Evolutionary conservation across 441 rosid species (phyloP), one percentile per base, ranked within the genome.

Genomic region (Eugenia klotzschiana): DNA sequence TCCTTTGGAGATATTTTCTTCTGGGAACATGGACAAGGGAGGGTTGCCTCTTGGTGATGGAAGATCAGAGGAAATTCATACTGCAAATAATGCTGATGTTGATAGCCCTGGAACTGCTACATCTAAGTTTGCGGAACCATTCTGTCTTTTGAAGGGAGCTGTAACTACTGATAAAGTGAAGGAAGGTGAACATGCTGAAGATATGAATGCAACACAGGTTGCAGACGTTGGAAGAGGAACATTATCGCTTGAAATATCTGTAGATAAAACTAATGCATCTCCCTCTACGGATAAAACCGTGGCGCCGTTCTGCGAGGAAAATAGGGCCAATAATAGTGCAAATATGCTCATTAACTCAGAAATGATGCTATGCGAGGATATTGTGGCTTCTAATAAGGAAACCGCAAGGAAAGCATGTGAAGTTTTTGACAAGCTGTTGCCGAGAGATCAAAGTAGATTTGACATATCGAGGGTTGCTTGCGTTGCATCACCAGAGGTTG

Each of bases 41-140:
- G 86, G 84, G 52, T 49, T 77, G 83, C 86, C 91, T 82, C 55
- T 52, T 86, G 89, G 85, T 88, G 87, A 89, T 87, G 88, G 87
- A 81, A 86, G 77, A 18, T 50, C 84, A 85, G 93, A 87, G 73
- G 90, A 88, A 86, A 86, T 80, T 86, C 88, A 86, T 73, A 72
- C 84, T 40, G 81, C 37, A n/a, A 93, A 92, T 88, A 89, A 86
- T 83, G 94, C 87, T 84, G 94, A 90, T 81, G 84, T 87, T 87
- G 97, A 93, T 87, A 91, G 93, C 86, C 93, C 93, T 82, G 94
- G 92, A 86, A 93, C 92, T 72, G 96, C 94, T 74, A 93, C 98
- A 54, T 90, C 96, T 53, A 90, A 92, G 82, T 90, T 90, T 84
- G 85, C 85, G 11, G 93, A 91, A 87, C 88, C 87, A 20, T 50